Conservation (phyloP, 1,284 basidiomycete species). For the Heliocybe sulcata region DNA sequence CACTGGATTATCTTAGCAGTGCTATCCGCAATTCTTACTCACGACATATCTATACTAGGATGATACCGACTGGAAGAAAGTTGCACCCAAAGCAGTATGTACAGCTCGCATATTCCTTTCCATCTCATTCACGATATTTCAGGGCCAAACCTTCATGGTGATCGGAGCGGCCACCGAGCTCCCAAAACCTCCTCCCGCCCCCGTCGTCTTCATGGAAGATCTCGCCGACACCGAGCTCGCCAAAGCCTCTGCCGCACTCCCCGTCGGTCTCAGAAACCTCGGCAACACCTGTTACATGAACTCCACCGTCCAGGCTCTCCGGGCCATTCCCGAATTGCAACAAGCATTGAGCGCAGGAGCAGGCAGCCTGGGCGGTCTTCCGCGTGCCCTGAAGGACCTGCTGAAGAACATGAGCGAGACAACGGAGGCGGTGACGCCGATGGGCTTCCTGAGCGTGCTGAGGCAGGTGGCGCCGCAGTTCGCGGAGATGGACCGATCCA, state of each 20-base stretch:
- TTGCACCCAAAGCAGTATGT: constrained; percentile 72
- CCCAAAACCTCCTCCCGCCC: constrained; percentile 78
- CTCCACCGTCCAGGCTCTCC: constrained; percentile 87
- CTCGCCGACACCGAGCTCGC: constrained; percentile 82
- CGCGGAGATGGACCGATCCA: constrained; percentile 57
- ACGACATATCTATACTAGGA: constrained; percentile 56
- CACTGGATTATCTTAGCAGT: neutral
- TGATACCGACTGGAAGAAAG: constrained; percentile 78
- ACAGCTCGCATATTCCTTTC: constrained; percentile 1
- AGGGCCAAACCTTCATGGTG: constrained; percentile 81
- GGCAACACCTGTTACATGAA: constrained; percentile 98
- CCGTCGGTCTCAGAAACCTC: constrained; percentile 24
- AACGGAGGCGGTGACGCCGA: constrained; percentile 73
- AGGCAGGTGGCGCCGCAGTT: constrained; percentile 89
- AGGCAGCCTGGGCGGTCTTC: constrained; percentile 20
- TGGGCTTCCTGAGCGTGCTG: constrained; percentile 65
- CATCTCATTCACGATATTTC: constrained; percentile 3
- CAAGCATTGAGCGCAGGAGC: constrained; percentile 37
- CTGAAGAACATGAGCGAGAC: constrained; percentile 72
- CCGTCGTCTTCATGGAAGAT: constrained; percentile 84
- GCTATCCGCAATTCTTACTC: too few species aligned
- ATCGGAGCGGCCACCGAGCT: constrained; percentile 91
- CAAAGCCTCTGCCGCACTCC: constrained; percentile 51
- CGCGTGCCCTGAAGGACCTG: constrained; percentile 63
- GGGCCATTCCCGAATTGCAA: constrained; percentile 86